Evolutionary conservation across 108 stramenopile genomes (phyloP).

Genomic region (Nannochloropsis granulata): DNA sequence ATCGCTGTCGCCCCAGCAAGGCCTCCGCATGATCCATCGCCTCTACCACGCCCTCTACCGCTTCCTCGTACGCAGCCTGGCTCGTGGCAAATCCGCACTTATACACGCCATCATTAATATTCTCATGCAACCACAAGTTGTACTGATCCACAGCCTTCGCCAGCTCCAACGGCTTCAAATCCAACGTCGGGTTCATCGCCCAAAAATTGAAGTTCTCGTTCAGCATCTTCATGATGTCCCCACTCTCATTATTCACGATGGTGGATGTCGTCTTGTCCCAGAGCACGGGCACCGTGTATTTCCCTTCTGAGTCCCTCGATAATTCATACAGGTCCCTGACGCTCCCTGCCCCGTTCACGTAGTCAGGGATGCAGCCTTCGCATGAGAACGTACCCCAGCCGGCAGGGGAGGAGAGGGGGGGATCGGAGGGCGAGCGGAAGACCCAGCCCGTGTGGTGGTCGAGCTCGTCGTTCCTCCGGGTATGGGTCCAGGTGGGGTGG

Average conservation of each 20-base stretch:
- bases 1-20: constrained; percentile 52
- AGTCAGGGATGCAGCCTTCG: constrained; percentile 44
- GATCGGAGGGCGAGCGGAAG: constrained; percentile 52
- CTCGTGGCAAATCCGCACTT: constrained; percentile 84
- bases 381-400: constrained; percentile 48
- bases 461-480: constrained; percentile 30
- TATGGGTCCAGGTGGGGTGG: constrained; percentile 36
- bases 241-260: constrained; percentile 93
- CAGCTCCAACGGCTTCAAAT: constrained; percentile 70
- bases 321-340: constrained; percentile 68
- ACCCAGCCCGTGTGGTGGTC: constrained; percentile 84
- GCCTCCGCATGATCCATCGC: constrained; percentile 66
- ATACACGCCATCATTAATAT: constrained; percentile 90
- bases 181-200: constrained; percentile 51
- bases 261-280: constrained; percentile 79
- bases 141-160: constrained; percentile 57
- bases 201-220: constrained; percentile 72
- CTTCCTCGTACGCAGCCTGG: constrained; percentile 75
- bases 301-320: constrained; percentile 48
- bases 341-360: constrained; percentile 39
- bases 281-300: constrained; percentile 88
- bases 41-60: constrained; percentile 64
- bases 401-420: constrained; percentile 40
- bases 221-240: constrained; percentile 92
- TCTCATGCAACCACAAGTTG: constrained; percentile 63